These are phyloP conservation scores for Emmonsia crescens DNA, from an alignment of 2,329 filamentous ascomycete species.

Conservation along the genomic window DNA sequence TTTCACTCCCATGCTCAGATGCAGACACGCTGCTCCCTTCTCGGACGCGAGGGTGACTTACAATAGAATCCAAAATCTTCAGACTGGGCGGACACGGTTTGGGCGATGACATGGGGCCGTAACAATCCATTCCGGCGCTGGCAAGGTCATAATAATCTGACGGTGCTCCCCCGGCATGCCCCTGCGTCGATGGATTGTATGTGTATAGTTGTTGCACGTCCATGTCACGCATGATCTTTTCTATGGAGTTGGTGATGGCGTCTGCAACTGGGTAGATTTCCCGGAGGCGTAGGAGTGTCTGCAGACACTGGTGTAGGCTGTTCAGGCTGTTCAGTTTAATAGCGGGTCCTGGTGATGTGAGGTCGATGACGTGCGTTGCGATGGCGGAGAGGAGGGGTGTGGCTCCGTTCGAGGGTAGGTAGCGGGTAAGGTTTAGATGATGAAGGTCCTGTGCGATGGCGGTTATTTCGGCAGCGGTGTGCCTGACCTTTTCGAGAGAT, in stretches of 20 bases:
- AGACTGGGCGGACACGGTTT: not conserved
- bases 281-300: constrained; percentile 72
- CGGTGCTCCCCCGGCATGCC: not conserved
- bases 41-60: not conserved
- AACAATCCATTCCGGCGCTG: not conserved
- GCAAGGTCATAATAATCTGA: not conserved
- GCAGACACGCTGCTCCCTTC: not conserved
- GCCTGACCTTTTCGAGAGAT: constrained; percentile 70
- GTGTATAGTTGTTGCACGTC: constrained; percentile 56
- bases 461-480: constrained; percentile 76
- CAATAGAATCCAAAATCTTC: constrained; percentile 1
- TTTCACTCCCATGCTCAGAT: constrained; percentile 5
- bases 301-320: constrained; percentile 85
- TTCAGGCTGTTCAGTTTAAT: constrained; percentile 62
- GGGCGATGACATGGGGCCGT: not conserved
- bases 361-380: constrained; percentile 85
- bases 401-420: constrained; percentile 77
- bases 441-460: constrained; percentile 70
- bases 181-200: constrained; percentile 14
- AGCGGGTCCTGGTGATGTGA: constrained; percentile 67
- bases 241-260: constrained; percentile 85
- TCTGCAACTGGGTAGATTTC: constrained; percentile 88
- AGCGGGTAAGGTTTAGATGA: constrained; percentile 60
- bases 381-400: constrained; percentile 85
- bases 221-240: constrained; percentile 79